Base-by-base conservation (phyloP, 805 yeast species). In the Saccharomycopsis amapae region DNA sequence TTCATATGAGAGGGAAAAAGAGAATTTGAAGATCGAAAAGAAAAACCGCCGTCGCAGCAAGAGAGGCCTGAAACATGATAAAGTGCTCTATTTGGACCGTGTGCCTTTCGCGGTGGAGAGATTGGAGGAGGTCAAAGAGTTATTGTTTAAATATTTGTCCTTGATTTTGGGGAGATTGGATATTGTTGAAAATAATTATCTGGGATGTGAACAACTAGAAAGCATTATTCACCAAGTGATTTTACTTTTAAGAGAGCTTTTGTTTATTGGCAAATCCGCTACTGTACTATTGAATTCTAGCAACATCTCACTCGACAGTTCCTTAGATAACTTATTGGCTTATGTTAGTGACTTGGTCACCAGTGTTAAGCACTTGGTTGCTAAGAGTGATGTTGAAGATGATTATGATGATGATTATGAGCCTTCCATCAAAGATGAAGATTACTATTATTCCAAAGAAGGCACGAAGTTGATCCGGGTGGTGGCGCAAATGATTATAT, bases 81-180 rank as follows among this genome's bases (percentile, higher is more conserved):
- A 62, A 31, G 67, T 76, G 31, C 73, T 75, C 1, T 69, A 72
- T 42, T 61, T 84, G 44, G 42, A 58, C 1, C 52, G 59, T 1
- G 76, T 86, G 1, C 94, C 94, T 2, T 62, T 66, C 45, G 85
- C 86, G 0, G 69, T 74, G 46, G 73, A 69, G 45, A 67, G 94
- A 54, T 65, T 83, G 20, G 72, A 76, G 22, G 89, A 83, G 59
- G 73, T 83, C 34, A 73, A 81, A 54, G 73, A 75, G 23, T 65
- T 79, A 4, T 56, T 82, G 13, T 73, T 75, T 55, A 68, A 76
- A 1, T 84, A 84, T 55, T 66, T 83, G 52, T 80, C 82, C 2
- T 56, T 85, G 53, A 73, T 84, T 7, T 68, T 82, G 13, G 94
- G 94, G n/a, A 65, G 94, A 55, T 62, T 85, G 52, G 93, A 85